Evolutionary conservation across 805 yeast species (phyloP), one percentile per base, ranked within the genome.

Genomic region (Candida ponderosae): DNA sequence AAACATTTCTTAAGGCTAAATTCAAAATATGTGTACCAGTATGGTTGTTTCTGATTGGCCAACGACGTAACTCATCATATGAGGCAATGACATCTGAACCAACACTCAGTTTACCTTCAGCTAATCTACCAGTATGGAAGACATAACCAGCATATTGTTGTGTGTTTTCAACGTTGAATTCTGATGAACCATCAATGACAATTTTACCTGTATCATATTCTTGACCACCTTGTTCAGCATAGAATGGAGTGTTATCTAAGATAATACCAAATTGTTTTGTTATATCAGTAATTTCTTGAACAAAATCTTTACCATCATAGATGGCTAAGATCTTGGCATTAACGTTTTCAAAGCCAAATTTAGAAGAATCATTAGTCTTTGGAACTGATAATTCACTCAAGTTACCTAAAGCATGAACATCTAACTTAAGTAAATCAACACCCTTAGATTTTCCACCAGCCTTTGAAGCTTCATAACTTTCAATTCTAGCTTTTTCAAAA

Each of bases 191-290:
- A 56, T 89, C 97, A 53, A 87, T 78, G 36, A 87, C 89, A 46
- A 93, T 72, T 61, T 76, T 82, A 64, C 99, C 99, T 31, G 94
- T 83, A 60, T 93, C 99, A 56, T 73, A 82, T 63, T 88, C 97
- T 71, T 93, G 99, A 56, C 99, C 99, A 77, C 99, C 99, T 65
- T 86, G 94, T 68, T 93, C 99, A 35, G 98, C 97, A 57, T 93
- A 93, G 65, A 93, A 87, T 60, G 94, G 93, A 19, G 97, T 86
- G 60, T 77, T 82, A 59, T 93, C 94, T 41, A 93, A 70, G 35
- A 93, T 59, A 37, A 93, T 63, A 59, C 99, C 99, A 47, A 72
- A 64, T 58, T 84, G 87, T 46, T 64, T 63, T 31, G 66, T 66
- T 20, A 55, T 46, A 42, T 65, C 70, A 29, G 67, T 52, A 33